Evolutionary conservation across 164 flowering plant species (phyloP).

Genomic region (Tetracentron sinense): DNA sequence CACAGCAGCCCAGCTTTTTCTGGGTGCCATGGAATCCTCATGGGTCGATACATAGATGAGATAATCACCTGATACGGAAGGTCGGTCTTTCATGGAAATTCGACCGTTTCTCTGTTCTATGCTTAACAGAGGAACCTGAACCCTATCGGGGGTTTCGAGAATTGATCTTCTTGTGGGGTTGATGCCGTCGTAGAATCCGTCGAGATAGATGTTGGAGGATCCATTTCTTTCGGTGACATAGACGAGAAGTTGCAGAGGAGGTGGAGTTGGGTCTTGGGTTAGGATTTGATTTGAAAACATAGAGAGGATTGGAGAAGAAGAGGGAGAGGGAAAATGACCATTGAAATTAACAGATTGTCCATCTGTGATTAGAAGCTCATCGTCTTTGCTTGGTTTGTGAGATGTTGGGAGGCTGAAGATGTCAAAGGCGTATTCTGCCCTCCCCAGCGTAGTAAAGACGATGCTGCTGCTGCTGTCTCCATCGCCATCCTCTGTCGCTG

Average conservation of each 20-base stretch:
- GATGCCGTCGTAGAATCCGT: constrained; percentile 18
- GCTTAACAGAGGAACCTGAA: constrained; percentile 39
- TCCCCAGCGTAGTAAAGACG: constrained; percentile 60
- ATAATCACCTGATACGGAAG: constrained; percentile 48
- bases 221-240: constrained; percentile 79
- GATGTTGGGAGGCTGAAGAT: constrained; percentile 43
- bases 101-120: constrained; percentile 4
- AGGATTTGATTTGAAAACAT: constrained; percentile 19
- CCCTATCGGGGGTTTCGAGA: constrained; percentile 20
- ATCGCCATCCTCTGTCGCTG: constrained; percentile 14
- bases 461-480: constrained; percentile 27
- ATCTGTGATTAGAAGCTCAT: constrained; percentile 59
- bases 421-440: constrained; percentile 62
- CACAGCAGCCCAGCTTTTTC: constrained; percentile 85
- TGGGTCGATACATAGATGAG: constrained; percentile 82
- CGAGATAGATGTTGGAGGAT: constrained; percentile 41
- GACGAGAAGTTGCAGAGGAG: constrained; percentile 21
- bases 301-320: constrained; percentile 28
- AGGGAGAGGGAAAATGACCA: constrained; percentile 55
- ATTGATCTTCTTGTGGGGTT: constrained; percentile 30
- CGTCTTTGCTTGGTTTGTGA: constrained; percentile 2
- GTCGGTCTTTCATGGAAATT: constrained; percentile 67
- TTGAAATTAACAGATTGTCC: constrained; percentile 69
- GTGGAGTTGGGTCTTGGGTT: constrained; percentile 2
- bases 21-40: constrained; percentile 47